Base-by-base conservation (phyloP, 306 rosid species). In the Hippophae tibetana region DNA sequence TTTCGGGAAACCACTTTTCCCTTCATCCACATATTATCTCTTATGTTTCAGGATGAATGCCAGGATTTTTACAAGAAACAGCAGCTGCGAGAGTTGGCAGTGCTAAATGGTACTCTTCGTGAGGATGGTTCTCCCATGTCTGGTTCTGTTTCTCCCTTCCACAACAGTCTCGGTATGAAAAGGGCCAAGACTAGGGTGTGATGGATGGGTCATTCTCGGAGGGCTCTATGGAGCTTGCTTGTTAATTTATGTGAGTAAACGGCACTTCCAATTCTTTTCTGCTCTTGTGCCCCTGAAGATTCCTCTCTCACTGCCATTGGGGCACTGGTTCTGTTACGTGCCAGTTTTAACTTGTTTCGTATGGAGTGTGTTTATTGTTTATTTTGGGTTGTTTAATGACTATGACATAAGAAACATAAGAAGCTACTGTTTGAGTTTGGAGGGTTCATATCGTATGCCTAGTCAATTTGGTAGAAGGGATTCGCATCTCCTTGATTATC, bases 141-240 rank as follows among this genome's bases (percentile, higher is more conserved):
- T 0, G 92, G 99, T 52, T 93, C 94, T 2, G 79, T 84, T 58
- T 93, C 99, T 38, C 99, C 82, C 27, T 71, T 81, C 80, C 79
- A 82, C 77, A 93, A 88, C 85, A 93, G 86, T 82, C 97, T 93
- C 2, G 99, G 99, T 60, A 86, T 88, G 97, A 93, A 93, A 87
- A 86, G 99, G 79, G 99, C 99, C 58, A 93, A 93, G 70, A 93
- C 99, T 70, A 78, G 95, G 88, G 93, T 88, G 76, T 88, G 78
- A 74, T 62, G 45, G 44, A 58, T 65, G 49, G 49, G 56, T 52
- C 59, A 2, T 31, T 31, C 52, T 46, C 27, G 66, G 71, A 65
- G 47, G 67, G 81, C 78, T 72, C 69, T 82, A 31, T 62, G 75
- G 80, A 78, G 82, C 87, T 78, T 69, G 71, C 71, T 63, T 76